Evolutionary conservation across 768 basidiomycete genomes (phyloP).

Genomic region (Suillus ampliporus): DNA sequence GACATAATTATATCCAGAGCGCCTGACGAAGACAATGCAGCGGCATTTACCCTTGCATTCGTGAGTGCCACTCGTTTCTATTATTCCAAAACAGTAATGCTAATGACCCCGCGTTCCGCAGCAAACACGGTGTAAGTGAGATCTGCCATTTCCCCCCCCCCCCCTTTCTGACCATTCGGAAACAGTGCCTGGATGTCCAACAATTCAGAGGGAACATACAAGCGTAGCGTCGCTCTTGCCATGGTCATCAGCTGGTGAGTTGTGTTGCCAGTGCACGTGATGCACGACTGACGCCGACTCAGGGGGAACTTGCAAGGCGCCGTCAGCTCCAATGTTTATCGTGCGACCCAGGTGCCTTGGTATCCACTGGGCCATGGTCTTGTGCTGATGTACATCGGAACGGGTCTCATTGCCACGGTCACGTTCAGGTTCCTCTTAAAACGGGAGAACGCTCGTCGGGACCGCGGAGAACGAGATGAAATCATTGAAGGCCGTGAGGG

Average conservation of each 20-base stretch:
- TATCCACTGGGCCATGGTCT: slow-evolving; percentile 66
- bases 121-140: slow-evolving; percentile 62
- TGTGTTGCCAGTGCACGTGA: not conserved
- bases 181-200: slow-evolving; percentile 62
- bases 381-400: slow-evolving; percentile 73
- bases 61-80: slow-evolving; percentile 44
- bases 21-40: slow-evolving; percentile 34
- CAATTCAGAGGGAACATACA: slow-evolving; percentile 78
- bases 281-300: slow-evolving; percentile 6
- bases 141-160: too few relatives aligned
- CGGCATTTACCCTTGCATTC: slow-evolving; percentile 77
- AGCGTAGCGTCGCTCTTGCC: slow-evolving; percentile 71
- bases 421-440: slow-evolving; percentile 49
- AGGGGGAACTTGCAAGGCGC: slow-evolving; percentile 79
- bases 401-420: slow-evolving; percentile 59
- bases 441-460: slow-evolving; percentile 68
- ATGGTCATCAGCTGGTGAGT: slow-evolving; percentile 71
- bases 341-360: slow-evolving; percentile 68
- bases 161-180: slow-evolving; percentile 16
- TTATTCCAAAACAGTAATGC: slow-evolving; percentile 4
- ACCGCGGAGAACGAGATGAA: slow-evolving; percentile 72
- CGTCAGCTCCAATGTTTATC: slow-evolving; percentile 82
- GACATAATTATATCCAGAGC: not conserved
- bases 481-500: slow-evolving; percentile 51
- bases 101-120: slow-evolving; percentile 26